Evolutionary conservation across 2,329 filamentous ascomycete genomes (phyloP), one percentile per base, ranked within the genome.

Genomic region (Paracorniculantispora psalliotae): DNA sequence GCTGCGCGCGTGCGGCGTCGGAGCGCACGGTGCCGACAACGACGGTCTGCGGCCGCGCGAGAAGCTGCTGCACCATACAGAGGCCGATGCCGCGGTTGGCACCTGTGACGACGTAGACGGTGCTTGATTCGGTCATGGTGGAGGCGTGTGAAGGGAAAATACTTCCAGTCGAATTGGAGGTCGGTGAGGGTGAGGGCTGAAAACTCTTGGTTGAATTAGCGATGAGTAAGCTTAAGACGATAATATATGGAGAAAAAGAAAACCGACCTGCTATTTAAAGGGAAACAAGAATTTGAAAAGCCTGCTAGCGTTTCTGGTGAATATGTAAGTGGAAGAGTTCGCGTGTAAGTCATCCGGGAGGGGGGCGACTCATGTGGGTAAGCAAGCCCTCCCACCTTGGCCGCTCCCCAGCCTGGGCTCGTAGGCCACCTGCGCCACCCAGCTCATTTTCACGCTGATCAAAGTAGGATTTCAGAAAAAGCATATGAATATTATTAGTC

Each of bases 41-140:
- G 2, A 69, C 83, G 65, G 85, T 82, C 63, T 82, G 82, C 63
- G 81, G 76, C 21, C 81, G 81, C 33, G 78, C 71, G 1, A 79
- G 69, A 47, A 78, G 70, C 0, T 62, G 57, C 37, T 65, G 66
- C 28, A 75, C 62, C 5, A 78, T 65, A 1, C 74, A 74, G 9
- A 69, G 64, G 3, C 76, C 75, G 8, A 78, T 68, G 49, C 75
- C 75, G 58, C 74, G 67, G 57, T 77, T 78, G 10, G 65, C 72
- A 44, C 75, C 74, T 0, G 75, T 78, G 19, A 78, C 62, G 4
- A 76, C 63, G 53, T 73, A 74, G 15, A 75, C 66, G 5, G 67
- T 71, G 33, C 66, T 70, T 2, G 49, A 25, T 3, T 57, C 30
- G 3, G 54, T 15, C 57, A 63, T 60, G 13, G n/a, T 13, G 10